Conservation (phyloP, 768 basidiomycete species). For the Obba rivulosa region DNA sequence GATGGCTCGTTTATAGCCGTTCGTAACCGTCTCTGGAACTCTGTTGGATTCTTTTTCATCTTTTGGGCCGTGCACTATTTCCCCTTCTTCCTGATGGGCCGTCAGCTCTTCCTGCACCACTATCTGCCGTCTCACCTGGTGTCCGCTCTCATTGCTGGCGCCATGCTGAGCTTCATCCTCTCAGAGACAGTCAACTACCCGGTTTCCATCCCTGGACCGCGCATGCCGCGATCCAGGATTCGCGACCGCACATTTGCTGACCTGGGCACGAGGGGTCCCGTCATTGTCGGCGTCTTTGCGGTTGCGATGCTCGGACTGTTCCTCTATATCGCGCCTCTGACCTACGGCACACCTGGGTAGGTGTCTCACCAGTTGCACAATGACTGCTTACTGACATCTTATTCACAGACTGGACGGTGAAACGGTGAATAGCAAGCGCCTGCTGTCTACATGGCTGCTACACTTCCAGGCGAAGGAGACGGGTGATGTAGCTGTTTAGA, state of each 20-base stretch:
- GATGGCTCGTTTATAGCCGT: conserved; percentile 50
- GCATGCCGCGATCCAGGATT: conserved; percentile 43
- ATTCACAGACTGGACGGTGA: conserved; percentile 71
- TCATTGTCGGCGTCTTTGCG: conserved; percentile 52
- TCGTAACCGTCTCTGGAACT: conserved; percentile 93
- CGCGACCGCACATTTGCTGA: conserved; percentile 53
- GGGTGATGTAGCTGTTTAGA: neutral
- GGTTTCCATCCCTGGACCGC: conserved; percentile 69
- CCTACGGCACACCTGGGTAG: conserved; percentile 95
- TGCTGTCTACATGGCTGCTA: conserved; percentile 89
- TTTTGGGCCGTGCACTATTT: conserved; percentile 95
- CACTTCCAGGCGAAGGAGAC: conserved; percentile 76
- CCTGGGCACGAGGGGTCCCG: conserved; percentile 71
- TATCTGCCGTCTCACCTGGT: conserved; percentile 96
- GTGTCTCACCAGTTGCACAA: conserved; percentile 22
- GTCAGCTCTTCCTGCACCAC: conserved; percentile 96
- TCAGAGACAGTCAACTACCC: conserved; percentile 92
- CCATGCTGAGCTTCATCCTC: conserved; percentile 84
- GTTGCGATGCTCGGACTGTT: conserved; percentile 61
- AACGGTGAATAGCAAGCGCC: conserved; percentile 74
- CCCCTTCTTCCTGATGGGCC: conserved; percentile 97
- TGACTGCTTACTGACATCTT: neutral
- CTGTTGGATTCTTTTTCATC: conserved; percentile 90
- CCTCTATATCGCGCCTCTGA: conserved; percentile 79
- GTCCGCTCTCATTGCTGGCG: conserved; percentile 87